A percentile compares a stretch with the other conserved stretches of the same genome.
Evolutionary conservation across 805 yeast species (phyloP).

Genomic region (Sugiyamaella lignohabitans): DNA sequence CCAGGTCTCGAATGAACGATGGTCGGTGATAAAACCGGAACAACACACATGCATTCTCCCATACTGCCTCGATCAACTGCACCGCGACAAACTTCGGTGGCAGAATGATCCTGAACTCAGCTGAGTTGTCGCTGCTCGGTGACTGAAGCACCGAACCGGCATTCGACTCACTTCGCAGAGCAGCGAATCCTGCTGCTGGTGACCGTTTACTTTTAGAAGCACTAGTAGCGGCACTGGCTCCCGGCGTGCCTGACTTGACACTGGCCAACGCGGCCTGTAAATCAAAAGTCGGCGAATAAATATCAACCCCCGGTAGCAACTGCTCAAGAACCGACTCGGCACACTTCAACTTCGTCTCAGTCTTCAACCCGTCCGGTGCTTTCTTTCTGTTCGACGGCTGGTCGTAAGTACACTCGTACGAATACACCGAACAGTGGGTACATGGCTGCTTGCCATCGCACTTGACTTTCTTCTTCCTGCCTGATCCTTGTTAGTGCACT

Average conservation of each 20-base stretch:
- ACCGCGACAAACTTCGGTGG: conserved; percentile 73
- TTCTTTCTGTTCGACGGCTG: conserved; percentile 61
- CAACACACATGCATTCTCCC: conserved; percentile 81
- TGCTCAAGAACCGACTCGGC: conserved; percentile 34
- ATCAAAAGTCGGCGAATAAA: conserved; percentile 10
- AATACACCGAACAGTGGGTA: conserved; percentile 78
- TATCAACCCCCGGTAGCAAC: conserved; percentile 37
- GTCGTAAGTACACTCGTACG: conserved; percentile 75
- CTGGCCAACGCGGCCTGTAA: conserved; percentile 3
- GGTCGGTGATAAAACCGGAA: conserved; percentile 85
- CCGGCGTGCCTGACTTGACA: conserved; percentile 1
- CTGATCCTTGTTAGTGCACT: neutral
- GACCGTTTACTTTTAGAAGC: conserved; percentile 2
- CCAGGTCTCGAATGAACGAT: conserved; percentile 65
- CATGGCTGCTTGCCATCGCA: conserved; percentile 80
- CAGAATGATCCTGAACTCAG: conserved; percentile 57
- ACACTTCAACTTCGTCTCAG: conserved; percentile 32
- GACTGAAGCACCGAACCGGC: conserved; percentile 14
- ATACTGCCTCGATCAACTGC: conserved; percentile 63
- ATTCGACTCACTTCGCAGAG: neutral
- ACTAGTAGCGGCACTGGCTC: neutral
- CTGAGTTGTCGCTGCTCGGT: conserved; percentile 19
- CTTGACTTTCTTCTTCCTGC: conserved; percentile 63
- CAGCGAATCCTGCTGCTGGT: neutral
- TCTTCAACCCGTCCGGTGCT: conserved; percentile 28